Conservation (phyloP, 495 filamentous ascomycete genomes). For the Wilcoxina mikolae region DNA sequence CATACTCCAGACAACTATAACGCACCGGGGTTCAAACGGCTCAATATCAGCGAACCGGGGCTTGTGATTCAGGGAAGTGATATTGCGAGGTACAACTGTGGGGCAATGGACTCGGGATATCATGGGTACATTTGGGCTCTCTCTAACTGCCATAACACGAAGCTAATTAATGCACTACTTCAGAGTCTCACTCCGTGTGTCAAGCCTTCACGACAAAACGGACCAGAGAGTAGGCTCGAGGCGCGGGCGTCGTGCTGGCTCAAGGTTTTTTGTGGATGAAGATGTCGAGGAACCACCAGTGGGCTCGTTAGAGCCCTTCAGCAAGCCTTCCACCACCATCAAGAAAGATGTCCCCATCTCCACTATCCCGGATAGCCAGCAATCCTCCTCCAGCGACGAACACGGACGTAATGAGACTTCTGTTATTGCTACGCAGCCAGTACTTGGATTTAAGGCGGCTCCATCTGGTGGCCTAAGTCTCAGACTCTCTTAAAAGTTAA, state of each 20-base stretch:
- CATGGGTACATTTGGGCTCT: constrained; percentile 20
- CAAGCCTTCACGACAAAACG: too few relatives aligned
- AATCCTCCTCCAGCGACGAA: too few relatives aligned
- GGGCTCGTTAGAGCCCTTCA: background rate
- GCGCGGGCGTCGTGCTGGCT: background rate
- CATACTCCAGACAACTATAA: constrained; percentile 23
- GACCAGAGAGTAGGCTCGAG: background rate
- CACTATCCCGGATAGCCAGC: background rate
- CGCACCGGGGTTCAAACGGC: constrained; percentile 22
- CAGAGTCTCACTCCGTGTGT: too few relatives aligned
- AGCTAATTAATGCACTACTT: too few relatives aligned
- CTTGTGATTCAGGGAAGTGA: constrained; percentile 22
- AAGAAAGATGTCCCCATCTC: background rate
- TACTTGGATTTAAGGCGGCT: too few relatives aligned
- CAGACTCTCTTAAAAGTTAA: too few relatives aligned
- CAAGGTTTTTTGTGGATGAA: background rate
- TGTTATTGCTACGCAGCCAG: too few relatives aligned
- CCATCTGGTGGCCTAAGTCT: too few relatives aligned
- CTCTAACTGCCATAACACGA: background rate
- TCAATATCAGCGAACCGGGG: constrained; percentile 13
- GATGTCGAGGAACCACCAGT: background rate
- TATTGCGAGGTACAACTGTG: constrained; percentile 17
- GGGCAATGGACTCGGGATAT: constrained; percentile 23
- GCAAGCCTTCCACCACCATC: background rate
- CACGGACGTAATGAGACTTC: too few relatives aligned